Base-by-base conservation (phyloP, 2,329 filamentous ascomycete species). In the Dactylellina leptospora region DNA sequence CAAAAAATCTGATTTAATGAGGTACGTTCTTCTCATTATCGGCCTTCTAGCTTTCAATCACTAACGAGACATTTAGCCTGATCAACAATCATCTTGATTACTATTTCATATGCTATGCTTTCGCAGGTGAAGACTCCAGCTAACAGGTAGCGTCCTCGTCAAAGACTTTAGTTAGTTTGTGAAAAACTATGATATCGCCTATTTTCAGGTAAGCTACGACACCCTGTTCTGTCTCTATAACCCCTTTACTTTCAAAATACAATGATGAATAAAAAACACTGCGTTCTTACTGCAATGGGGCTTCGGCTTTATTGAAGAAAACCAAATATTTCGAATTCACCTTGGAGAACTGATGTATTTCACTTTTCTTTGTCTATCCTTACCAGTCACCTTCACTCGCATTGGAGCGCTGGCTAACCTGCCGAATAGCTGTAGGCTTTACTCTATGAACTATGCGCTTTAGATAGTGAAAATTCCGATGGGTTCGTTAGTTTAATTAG, bases 1-100 rank as follows among this genome's bases (percentile, higher is more conserved):
- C 77, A 80, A 77, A 80, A 81, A 81, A 78, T 81, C 80, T 81
- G 80, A 81, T 81, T 81, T 81, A 81, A 81, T 81, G 80, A 81
- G 80, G 79, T 80, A 79, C 76, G 77, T 71, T 44, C 28, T 66
- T 48, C 55, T 22, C 54, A 4, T 58, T 11, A 28, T 25, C 16
- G 22, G 30, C 6, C 22, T 22, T 5, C 38, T 4, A n/a, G 10
- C 6, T 59, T 75, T 78, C 73, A 9, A 77, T 50, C 5, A 45
- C 51, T 75, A 72, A 68, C 60, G 16, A 59, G 53, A 9, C 48
- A 8, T 25, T 18, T 9, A 23, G 22, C 25, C 59, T 28, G 48
- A 73, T 54, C 50, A 54, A 59, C 51, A 38, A 73, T 54, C 50
- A 54, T 56, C 51, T 33, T 56, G 18, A 13, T 48, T n/a, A 75